Evolutionary conservation across 495 filamentous ascomycete species (phyloP).

Genomic region (Xylaria longipes): DNA sequence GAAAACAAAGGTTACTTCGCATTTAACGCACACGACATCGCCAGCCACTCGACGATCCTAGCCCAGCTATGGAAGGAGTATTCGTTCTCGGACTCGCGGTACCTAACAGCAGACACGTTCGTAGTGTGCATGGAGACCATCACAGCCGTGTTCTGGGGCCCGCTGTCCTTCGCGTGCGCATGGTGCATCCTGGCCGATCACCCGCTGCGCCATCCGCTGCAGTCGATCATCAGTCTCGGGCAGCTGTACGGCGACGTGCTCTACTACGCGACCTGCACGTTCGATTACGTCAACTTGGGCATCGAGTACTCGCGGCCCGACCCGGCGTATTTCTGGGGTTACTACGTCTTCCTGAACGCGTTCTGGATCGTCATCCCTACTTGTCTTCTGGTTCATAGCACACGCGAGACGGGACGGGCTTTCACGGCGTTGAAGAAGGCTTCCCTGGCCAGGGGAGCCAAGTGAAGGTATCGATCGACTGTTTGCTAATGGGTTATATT

Average conservation of each 20-base stretch:
- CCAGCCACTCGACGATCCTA: slow-evolving; percentile 52
- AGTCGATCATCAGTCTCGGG: slow-evolving; percentile 59
- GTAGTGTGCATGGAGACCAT: slow-evolving; percentile 63
- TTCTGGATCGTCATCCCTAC: slow-evolving; percentile 64
- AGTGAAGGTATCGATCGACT: background rate
- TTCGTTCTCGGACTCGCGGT: slow-evolving; percentile 63
- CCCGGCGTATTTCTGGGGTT: slow-evolving; percentile 61
- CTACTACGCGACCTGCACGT: slow-evolving; percentile 61
- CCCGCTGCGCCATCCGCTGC: slow-evolving; percentile 58
- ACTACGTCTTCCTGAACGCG: slow-evolving; percentile 61
- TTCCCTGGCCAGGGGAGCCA: background rate
- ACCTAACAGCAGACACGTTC: slow-evolving; percentile 59
- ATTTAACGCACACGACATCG: slow-evolving; percentile 51
- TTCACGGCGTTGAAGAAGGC: slow-evolving; percentile 24
- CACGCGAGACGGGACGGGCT: slow-evolving; percentile 15
- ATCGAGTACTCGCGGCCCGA: slow-evolving; percentile 60
- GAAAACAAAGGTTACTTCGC: slow-evolving; percentile 52
- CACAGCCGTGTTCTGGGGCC: slow-evolving; percentile 63
- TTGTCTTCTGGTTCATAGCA: slow-evolving; percentile 12
- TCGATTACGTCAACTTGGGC: slow-evolving; percentile 50
- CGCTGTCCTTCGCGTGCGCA: slow-evolving; percentile 58
- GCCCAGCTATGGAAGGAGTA: slow-evolving; percentile 71
- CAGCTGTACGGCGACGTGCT: slow-evolving; percentile 64
- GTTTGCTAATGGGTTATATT: background rate
- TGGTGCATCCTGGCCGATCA: slow-evolving; percentile 51